These are phyloP conservation scores for Selaginella moellendorffii DNA, from an alignment of 75 land plant species.

Conservation along the genomic window DNA sequence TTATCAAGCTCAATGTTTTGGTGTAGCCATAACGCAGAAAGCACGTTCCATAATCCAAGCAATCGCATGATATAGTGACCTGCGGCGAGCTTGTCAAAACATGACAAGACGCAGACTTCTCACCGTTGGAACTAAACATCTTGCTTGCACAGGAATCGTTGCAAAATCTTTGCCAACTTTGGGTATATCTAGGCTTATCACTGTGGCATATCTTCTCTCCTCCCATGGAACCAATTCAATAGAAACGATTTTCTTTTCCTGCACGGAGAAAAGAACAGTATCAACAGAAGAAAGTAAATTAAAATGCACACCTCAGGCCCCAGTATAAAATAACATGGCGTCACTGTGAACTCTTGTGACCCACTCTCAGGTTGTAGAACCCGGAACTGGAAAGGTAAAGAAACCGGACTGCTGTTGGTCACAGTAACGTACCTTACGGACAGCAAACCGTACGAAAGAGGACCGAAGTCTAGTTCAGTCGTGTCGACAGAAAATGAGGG, in stretches of 20 bases:
- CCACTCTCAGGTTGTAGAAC: slow-evolving; percentile 9
- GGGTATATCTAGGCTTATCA: slow-evolving; percentile 8
- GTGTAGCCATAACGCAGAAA: slow-evolving; percentile 14
- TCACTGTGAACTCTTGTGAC: background rate
- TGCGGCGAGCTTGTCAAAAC: too few species aligned
- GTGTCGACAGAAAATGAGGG: slow-evolving; percentile 15
- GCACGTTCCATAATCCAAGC: slow-evolving; percentile 19
- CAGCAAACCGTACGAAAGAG: slow-evolving; percentile 16
- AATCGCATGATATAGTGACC: slow-evolving; percentile 10
- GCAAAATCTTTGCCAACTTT: slow-evolving; percentile 12
- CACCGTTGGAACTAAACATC: slow-evolving; percentile 20
- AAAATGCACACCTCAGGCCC: background rate
- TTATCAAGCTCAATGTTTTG: slow-evolving; percentile 7
- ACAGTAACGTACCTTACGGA: background rate
- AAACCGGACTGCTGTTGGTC: slow-evolving; percentile 14
- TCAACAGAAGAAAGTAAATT: background rate
- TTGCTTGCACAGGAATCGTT: slow-evolving; percentile 9
- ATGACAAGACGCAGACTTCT: background rate
- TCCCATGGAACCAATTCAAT: slow-evolving; percentile 13
- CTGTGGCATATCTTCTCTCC: slow-evolving; percentile 6
- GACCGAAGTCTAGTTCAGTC: slow-evolving; percentile 15
- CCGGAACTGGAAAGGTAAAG: slow-evolving; percentile 13
- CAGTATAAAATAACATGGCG: background rate
- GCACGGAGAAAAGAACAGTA: background rate
- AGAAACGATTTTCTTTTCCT: slow-evolving; percentile 13